Evolutionary conservation across 2,329 filamentous ascomycete species (phyloP).

Genomic region (Chaetomium olivaceum): DNA sequence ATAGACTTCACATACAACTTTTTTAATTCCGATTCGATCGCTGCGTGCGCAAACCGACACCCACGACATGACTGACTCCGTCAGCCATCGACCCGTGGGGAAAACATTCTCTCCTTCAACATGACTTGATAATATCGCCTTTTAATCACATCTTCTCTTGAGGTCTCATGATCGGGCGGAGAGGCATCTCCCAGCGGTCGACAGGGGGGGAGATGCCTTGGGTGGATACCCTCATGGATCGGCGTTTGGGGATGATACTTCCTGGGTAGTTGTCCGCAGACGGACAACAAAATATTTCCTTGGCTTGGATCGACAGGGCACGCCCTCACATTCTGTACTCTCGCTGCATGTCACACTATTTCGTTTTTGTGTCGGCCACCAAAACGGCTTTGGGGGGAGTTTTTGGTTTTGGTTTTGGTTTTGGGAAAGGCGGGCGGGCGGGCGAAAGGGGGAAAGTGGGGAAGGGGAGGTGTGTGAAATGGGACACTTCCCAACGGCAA

Average conservation of each 20-base stretch:
- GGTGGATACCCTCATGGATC: slow-evolving; percentile 30
- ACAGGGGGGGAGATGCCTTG: slow-evolving; percentile 19
- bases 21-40: slow-evolving; percentile 34
- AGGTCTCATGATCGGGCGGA: slow-evolving; percentile 3
- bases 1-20: slow-evolving; percentile 32
- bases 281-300: slow-evolving; percentile 2
- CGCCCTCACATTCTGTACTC: slow-evolving; percentile 22
- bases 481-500: slow-evolving; percentile 12
- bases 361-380: slow-evolving; percentile 16
- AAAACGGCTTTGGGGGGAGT: slow-evolving; percentile 19
- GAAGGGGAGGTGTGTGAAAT: slow-evolving; percentile 1
- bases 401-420: slow-evolving; percentile 6
- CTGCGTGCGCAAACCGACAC: slow-evolving; percentile 22
- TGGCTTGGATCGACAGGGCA: background rate
- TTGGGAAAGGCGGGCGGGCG: background rate
- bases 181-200: slow-evolving; percentile 20
- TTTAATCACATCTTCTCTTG: slow-evolving; percentile 11
- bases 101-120: background rate
- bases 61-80: slow-evolving; percentile 2
- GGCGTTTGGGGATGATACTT: slow-evolving; percentile 25
- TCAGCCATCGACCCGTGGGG: background rate
- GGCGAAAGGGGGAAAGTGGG: background rate
- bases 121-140: slow-evolving; percentile 6
- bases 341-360: slow-evolving; percentile 24
- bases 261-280: slow-evolving; percentile 6